Evolutionary conservation across 768 basidiomycete species (phyloP).

Genomic region (Lentinula edodes): DNA sequence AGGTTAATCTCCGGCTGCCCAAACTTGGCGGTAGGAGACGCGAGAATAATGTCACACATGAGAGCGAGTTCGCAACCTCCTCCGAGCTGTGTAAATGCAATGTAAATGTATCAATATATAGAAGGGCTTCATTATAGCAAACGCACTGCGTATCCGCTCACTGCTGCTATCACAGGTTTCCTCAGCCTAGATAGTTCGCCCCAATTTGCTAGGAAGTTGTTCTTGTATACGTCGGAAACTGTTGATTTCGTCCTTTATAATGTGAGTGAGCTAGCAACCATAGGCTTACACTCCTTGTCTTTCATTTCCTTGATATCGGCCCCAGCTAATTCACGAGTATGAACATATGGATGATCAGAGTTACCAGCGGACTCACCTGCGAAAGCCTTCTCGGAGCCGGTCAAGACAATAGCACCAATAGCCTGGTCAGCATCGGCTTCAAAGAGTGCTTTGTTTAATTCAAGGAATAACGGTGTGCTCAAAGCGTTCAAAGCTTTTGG

Average conservation of each 20-base stretch:
- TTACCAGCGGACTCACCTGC: conserved; percentile 59
- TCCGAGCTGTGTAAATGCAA: conserved; percentile 59
- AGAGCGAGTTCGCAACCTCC: conserved; percentile 96
- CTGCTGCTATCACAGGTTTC: conserved; percentile 95
- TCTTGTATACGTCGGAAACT: conserved; percentile 86
- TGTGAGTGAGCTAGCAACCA: background rate
- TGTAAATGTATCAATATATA: background rate
- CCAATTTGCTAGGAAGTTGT: conserved; percentile 87
- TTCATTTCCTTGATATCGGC: conserved; percentile 99
- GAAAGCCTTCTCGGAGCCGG: conserved; percentile 89
- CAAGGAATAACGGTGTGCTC: conserved; percentile 69
- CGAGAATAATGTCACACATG: conserved; percentile 94
- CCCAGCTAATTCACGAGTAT: conserved; percentile 52
- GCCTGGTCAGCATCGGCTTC: conserved; percentile 65
- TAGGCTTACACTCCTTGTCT: conserved; percentile 76
- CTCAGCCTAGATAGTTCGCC: conserved; percentile 60
- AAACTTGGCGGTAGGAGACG: conserved; percentile 84
- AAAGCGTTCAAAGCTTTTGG: conserved; percentile 91
- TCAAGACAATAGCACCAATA: conserved; percentile 84
- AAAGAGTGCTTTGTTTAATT: conserved; percentile 73
- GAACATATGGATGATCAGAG: background rate
- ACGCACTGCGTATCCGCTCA: conserved; percentile 88
- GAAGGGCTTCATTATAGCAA: background rate
- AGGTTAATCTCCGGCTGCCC: conserved; percentile 97
- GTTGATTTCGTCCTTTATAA: conserved; percentile 2